A percentile compares a stretch with the other conserved stretches of the same genome.
Evolutionary conservation across 768 basidiomycete species (phyloP).

Genomic region (Kwoniella sp.): DNA sequence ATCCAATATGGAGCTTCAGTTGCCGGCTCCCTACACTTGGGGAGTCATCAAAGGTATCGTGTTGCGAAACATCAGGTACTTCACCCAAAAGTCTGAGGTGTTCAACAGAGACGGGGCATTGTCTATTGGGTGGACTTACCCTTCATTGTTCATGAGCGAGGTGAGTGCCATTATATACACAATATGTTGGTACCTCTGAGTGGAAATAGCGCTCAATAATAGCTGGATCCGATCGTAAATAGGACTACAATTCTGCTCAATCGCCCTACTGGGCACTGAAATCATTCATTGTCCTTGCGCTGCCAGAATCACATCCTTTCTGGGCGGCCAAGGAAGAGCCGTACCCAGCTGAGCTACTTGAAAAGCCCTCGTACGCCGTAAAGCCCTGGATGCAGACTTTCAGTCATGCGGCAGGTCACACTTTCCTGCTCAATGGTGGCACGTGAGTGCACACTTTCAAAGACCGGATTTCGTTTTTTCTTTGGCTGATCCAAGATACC

Average conservation of each 20-base stretch:
- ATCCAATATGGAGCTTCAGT: slow-evolving; percentile 58
- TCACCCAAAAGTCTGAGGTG: slow-evolving; percentile 63
- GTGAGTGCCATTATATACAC: too few species aligned
- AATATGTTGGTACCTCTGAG: too few species aligned
- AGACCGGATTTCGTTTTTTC: too few species aligned
- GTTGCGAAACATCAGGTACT: slow-evolving; percentile 71
- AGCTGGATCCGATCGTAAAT: slow-evolving; percentile 55
- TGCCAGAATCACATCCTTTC: slow-evolving; percentile 70
- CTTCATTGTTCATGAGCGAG: slow-evolving; percentile 71
- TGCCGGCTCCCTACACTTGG: slow-evolving; percentile 69
- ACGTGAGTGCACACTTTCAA: slow-evolving; percentile 49
- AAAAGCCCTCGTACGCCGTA: slow-evolving; percentile 19
- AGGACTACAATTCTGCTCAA: slow-evolving; percentile 60
- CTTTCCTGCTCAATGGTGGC: slow-evolving; percentile 71
- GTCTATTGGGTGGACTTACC: slow-evolving; percentile 71
- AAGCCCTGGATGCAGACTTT: slow-evolving; percentile 41
- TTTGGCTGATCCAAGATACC: too few species aligned
- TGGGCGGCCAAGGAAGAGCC: slow-evolving; percentile 69
- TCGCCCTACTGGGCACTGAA: slow-evolving; percentile 82
- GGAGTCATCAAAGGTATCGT: slow-evolving; percentile 73
- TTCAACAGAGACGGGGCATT: slow-evolving; percentile 67
- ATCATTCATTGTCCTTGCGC: slow-evolving; percentile 68
- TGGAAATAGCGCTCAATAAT: too few species aligned
- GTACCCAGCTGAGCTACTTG: slow-evolving; percentile 62
- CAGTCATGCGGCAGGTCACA: slow-evolving; percentile 58